These are phyloP conservation scores for Trypanosoma congolense DNA, from an alignment of 208 protist species.

Conservation along the genomic window DNA sequence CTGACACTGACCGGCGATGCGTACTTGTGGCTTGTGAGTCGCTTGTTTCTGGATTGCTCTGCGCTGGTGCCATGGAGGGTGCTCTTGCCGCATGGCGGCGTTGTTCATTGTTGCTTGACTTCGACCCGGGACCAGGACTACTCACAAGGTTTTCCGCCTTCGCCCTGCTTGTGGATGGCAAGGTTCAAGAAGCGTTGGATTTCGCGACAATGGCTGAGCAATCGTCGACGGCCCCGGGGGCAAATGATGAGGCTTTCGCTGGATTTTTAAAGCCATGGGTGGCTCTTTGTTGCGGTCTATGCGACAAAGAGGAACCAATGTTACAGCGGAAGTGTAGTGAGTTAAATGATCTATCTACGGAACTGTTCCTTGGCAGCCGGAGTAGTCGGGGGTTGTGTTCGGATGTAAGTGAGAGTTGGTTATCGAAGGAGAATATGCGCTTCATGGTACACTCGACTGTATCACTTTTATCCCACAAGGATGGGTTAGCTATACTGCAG, in stretches of 20 bases:
- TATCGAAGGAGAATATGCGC: background rate
- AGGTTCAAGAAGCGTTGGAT: slow-evolving; percentile 31
- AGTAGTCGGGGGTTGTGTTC: background rate
- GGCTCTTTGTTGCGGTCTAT: slow-evolving; percentile 2
- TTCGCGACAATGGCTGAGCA: slow-evolving; percentile 14
- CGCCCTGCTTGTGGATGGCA: slow-evolving; percentile 35
- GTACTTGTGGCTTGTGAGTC: slow-evolving; percentile 4
- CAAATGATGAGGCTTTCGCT: background rate
- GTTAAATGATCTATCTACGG: background rate
- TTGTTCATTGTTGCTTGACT: slow-evolving; percentile 11
- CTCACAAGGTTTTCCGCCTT: slow-evolving; percentile 38
- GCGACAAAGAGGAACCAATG: background rate
- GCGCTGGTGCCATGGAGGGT: slow-evolving; percentile 18
- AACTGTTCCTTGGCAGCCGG: background rate
- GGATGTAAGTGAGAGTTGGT: background rate
- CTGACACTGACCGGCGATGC: background rate
- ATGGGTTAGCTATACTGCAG: background rate
- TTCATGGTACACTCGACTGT: slow-evolving; percentile 15
- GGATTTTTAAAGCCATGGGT: slow-evolving; percentile 9
- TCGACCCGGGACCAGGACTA: slow-evolving; percentile 14
- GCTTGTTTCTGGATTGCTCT: slow-evolving; percentile 25
- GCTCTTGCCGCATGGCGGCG: slow-evolving; percentile 29
- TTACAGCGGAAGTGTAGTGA: too few relatives aligned
- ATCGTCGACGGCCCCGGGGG: background rate
- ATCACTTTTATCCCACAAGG: slow-evolving; percentile 1